A percentile compares a stretch with the other conserved stretches of the same genome.
Conservation (phyloP, 2,329 filamentous ascomycete genomes). For the Fusarium acutatum region DNA sequence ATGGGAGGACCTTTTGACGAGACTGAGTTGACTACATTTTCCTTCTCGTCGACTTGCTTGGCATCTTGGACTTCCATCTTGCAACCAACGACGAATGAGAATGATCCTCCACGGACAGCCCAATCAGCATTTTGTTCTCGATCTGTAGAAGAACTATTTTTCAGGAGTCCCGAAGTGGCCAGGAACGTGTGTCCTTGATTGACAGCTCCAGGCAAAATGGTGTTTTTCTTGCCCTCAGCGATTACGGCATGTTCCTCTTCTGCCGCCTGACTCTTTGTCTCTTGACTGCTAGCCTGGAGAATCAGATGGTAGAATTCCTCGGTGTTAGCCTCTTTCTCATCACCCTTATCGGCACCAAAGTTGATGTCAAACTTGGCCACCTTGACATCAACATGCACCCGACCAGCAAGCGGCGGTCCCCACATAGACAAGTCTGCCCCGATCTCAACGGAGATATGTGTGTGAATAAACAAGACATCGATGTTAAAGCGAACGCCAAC, state of each 20-base stretch:
- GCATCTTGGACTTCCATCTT: not conserved
- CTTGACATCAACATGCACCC: constrained; percentile 40
- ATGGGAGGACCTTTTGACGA: accelerated
- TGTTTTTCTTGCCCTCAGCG: accelerated
- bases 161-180: not conserved
- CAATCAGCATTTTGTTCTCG: not conserved
- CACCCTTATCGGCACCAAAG: not conserved
- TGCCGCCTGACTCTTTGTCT: accelerated
- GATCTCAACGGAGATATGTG: constrained; percentile 29
- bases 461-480: constrained; percentile 22
- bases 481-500: constrained; percentile 32
- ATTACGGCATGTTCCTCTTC: accelerated
- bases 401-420: constrained; percentile 23
- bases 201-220: no score
- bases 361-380: constrained; percentile 39
- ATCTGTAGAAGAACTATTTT: not conserved
- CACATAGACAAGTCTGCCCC: constrained; percentile 3
- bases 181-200: not conserved
- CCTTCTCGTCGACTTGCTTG: not conserved
- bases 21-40: not conserved
- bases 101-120: not conserved
- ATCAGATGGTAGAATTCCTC: not conserved
- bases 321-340: no score
- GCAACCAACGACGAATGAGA: not conserved
- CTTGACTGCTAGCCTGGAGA: not conserved